phyloP scores from a whole-genome alignment of 139 green algal genomes.

The Chlorella sp. region DNA sequence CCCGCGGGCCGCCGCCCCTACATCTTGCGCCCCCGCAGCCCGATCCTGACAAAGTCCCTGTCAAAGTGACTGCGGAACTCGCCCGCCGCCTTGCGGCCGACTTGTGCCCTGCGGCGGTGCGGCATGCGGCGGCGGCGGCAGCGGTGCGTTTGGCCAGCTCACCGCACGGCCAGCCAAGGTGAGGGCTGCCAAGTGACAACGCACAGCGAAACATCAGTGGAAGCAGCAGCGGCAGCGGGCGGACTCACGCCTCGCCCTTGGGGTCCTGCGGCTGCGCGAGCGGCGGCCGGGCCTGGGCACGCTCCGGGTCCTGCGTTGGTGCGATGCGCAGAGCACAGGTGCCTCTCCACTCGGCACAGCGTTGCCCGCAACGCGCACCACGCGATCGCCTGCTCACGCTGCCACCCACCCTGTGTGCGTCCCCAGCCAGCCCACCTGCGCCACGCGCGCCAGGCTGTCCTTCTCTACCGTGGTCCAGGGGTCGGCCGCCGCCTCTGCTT shows the following conservation, averaged over 20 bases:
- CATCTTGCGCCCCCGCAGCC: conserved; percentile 17
- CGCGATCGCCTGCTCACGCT: background rate
- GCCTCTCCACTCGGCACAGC: no score
- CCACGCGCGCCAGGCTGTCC: background rate
- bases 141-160: background rate
- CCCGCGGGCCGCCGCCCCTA: no score
- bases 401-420: background rate
- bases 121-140: background rate
- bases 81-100: conserved; percentile 26
- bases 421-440: background rate
- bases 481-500: conserved; percentile 8
- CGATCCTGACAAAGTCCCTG: conserved; percentile 28
- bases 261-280: background rate
- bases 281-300: conserved; percentile 2
- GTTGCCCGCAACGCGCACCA: no score
- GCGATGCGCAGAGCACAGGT: no score
- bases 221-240: no score
- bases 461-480: conserved; percentile 23
- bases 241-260: conserved; percentile 11
- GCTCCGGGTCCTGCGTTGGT: no score
- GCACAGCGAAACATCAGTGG: background rate
- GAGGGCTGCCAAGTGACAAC: background rate
- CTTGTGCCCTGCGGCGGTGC: conserved; percentile 16
- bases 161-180: background rate
- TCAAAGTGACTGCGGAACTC: background rate